phyloP scores from a whole-genome alignment of 768 basidiomycete genomes.

The Rhizopogon roseolus region DNA sequence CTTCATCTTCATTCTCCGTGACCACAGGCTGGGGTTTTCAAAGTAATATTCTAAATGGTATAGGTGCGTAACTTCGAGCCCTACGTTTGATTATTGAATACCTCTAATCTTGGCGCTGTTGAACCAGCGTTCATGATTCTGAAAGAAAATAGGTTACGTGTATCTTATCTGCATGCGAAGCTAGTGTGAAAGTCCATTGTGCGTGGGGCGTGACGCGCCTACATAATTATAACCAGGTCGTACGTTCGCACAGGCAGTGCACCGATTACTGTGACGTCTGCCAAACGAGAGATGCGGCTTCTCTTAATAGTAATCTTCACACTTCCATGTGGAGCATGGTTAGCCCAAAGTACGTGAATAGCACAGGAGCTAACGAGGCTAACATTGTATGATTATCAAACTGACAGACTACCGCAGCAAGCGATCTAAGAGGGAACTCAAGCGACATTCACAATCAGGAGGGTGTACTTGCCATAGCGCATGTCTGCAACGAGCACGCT shows the following conservation, averaged over 20 bases:
- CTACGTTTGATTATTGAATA: not conserved
- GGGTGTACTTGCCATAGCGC: no score
- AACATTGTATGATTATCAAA: no score
- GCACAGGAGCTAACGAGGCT: no score
- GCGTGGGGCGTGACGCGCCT: no score
- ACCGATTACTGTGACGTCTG: no score
- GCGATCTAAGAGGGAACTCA: no score
- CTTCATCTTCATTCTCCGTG: not conserved
- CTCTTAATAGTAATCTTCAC: not conserved
- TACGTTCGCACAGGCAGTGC: not conserved
- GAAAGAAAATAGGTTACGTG: not conserved
- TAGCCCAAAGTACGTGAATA: no score
- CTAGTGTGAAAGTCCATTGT: no score
- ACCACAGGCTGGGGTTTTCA: not conserved
- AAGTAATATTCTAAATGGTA: not conserved
- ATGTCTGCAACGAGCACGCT: no score
- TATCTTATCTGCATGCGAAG: not conserved
- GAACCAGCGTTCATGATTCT: not conserved
- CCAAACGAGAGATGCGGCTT: not conserved
- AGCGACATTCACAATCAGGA: no score
- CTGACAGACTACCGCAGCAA: no score
- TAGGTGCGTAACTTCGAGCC: not conserved
- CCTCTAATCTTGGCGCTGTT: not conserved
- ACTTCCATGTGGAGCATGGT: not conserved
- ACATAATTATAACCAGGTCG: not conserved